Evolutionary conservation across 345 rosid species (phyloP), one percentile per base, ranked within the genome.

Genomic region (Dipteronia sinensis): DNA sequence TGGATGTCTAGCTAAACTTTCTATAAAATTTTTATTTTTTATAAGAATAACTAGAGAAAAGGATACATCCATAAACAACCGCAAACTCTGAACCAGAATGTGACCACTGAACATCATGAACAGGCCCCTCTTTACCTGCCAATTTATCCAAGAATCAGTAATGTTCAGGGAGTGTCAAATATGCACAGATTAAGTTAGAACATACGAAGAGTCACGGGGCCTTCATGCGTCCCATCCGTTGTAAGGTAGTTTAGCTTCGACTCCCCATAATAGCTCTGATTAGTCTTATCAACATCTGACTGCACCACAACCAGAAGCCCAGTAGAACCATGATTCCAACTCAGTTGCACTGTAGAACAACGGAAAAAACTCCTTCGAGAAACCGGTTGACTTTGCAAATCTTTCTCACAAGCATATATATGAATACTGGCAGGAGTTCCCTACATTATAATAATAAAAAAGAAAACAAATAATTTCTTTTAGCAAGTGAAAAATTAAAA

Each of bases 11-110:
- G 10, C 66, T 51, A 68, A 72, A 61, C 25, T 12, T 68, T 42
- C 16, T 53, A 12, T 49, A 9, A 58, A 22, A 34, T 44, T 65
- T 65, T 20, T 10, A 49, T 64, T 31, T 61, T 23, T 22, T n/a
- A 10, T 8, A 44, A 25, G 23, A 71, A 0, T 31, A 12, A 29
- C 62, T 8, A 38, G 73, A 64, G 16, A 67, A 78, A 87, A 90
- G 99, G 98, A 95, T 95, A 95, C 98, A 95, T 47, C 99, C 98
- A 85, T 95, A 95, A 78, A 91, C 96, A 82, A 93, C 98, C 73
- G 98, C 98, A 85, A 95, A 95, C 81, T 95, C 92, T 75, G 87
- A 89, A 73, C 99, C 99, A 63, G 94, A 91, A 74, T 75, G 78
- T 19, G 99, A 95, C 99, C 99, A 95, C 70, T 91, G 99, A 83